Evolutionary conservation across 2,329 filamentous ascomycete genomes (phyloP).

Genomic region (Fusarium mangiferae): DNA sequence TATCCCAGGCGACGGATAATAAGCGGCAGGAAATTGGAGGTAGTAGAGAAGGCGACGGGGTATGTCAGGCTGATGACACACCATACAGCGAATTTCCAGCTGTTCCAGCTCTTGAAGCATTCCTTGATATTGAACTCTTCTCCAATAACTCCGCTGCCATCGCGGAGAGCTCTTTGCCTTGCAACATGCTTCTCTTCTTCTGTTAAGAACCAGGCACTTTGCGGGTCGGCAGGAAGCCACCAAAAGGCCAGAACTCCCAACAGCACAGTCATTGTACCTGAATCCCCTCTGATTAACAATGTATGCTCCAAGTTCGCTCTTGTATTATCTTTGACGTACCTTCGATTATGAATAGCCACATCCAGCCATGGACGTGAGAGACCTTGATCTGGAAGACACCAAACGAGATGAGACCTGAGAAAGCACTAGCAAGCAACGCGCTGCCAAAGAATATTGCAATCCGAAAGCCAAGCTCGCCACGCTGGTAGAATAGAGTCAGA

Average conservation of each 20-base stretch:
- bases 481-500: background rate
- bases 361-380: background rate
- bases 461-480: background rate
- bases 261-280: background rate
- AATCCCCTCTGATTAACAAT: background rate
- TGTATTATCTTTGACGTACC: background rate
- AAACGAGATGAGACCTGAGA: conserved; percentile 69
- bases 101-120: background rate
- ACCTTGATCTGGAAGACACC: conserved; percentile 62
- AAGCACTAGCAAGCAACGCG: conserved; percentile 72
- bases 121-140: background rate
- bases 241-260: background rate
- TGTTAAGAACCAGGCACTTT: background rate
- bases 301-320: fast-evolving
- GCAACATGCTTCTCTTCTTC: background rate
- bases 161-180: background rate
- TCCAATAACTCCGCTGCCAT: background rate
- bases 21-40: background rate
- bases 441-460: conserved; percentile 68
- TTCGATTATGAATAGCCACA: conserved; percentile 4
- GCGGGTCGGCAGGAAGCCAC: conserved; percentile 1
- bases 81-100: background rate
- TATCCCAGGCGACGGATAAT: background rate
- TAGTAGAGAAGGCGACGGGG: background rate
- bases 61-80: conserved; percentile 1